Evolutionary conservation across 805 yeast species (phyloP), one percentile per base, ranked within the genome.

Genomic region (Starmerella sp.): DNA sequence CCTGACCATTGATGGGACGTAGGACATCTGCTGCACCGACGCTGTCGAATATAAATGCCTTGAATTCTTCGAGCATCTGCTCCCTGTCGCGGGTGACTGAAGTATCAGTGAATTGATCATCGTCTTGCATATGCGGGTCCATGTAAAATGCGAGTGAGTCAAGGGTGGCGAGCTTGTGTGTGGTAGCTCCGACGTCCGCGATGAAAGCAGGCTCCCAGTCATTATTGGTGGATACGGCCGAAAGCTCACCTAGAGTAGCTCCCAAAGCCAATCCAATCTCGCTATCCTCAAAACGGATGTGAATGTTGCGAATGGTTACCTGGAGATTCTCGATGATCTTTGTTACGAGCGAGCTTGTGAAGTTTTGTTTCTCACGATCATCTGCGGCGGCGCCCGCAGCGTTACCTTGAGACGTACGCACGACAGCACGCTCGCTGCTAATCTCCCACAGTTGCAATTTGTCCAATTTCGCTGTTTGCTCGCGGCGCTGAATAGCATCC

Each of bases 301-400:
- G 99, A 59, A 93, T 93, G 65, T 87, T 88, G 63, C 83, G 86
- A 60, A 93, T 86, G 2, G 95, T 86, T 11, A 93, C 78, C 68
- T 93, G 98, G 52, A 95, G 71, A 66, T 93, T 93, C 68, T 93
- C 97, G 29, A 91, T 84, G 60, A 93, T 83, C 67, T 95, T 95
- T 1, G 96, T 85, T 6, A 89, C 76, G 56, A 93, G 74, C 45
- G 88, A 81, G 62, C 89, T 96, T 11, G 95, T 82, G 68, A 93
- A 93, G 67, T 88, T 91, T 67, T 82, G 85, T 54, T 80, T 75
- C 9, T 75, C 75, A 29, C 44, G 49, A 32, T 55, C 52, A n/a
- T 46, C 52, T 34, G 47, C 54, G 11, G 44, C 2, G 34, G 65
- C 62, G 2, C 71, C 68, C 28, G 67, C 68, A 34, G 67, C 55